Evolutionary conservation across 1,284 basidiomycete genomes (phyloP).

Genomic region (Melampsora occidentalis): DNA sequence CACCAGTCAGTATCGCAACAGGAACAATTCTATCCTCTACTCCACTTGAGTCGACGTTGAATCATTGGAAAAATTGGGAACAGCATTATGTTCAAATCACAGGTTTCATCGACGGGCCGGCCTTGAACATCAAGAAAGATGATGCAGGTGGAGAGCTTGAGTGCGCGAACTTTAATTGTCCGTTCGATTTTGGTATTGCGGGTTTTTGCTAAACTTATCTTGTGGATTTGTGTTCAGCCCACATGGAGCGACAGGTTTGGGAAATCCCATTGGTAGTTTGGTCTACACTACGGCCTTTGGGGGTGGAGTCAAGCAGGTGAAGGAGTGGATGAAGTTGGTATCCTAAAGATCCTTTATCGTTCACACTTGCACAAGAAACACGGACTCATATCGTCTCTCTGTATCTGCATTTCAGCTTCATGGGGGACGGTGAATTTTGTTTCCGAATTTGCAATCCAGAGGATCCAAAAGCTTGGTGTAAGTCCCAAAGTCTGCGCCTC

Average conservation of each 20-base stretch:
- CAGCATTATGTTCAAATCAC: slow-evolving; percentile 10
- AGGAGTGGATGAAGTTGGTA: slow-evolving; percentile 47
- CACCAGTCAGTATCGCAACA: slow-evolving; percentile 4
- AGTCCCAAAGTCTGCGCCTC: not conserved
- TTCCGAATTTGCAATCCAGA: slow-evolving; percentile 46
- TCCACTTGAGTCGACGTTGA: not conserved
- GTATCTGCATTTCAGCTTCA: not conserved
- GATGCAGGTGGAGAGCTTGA: slow-evolving; percentile 11
- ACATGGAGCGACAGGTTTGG: slow-evolving; percentile 46
- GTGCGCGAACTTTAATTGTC: not conserved
- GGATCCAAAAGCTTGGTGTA: slow-evolving; percentile 20
- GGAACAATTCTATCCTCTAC: not conserved
- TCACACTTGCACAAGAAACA: too few species aligned
- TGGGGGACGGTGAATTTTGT: slow-evolving; percentile 11
- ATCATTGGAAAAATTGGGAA: not conserved
- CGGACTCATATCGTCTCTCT: not conserved
- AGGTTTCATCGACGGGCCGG: not conserved
- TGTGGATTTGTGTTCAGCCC: slow-evolving; percentile 24
- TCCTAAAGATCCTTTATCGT: not conserved
- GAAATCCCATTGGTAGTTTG: slow-evolving; percentile 48
- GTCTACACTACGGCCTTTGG: slow-evolving; percentile 48
- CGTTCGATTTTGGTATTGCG: not conserved
- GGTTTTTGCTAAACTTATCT: not conserved
- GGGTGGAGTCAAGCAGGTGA: slow-evolving; percentile 45
- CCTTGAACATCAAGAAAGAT: not conserved